phyloP scores from a whole-genome alignment of 441 rosid genomes.

The Macaranga tanarius region DNA sequence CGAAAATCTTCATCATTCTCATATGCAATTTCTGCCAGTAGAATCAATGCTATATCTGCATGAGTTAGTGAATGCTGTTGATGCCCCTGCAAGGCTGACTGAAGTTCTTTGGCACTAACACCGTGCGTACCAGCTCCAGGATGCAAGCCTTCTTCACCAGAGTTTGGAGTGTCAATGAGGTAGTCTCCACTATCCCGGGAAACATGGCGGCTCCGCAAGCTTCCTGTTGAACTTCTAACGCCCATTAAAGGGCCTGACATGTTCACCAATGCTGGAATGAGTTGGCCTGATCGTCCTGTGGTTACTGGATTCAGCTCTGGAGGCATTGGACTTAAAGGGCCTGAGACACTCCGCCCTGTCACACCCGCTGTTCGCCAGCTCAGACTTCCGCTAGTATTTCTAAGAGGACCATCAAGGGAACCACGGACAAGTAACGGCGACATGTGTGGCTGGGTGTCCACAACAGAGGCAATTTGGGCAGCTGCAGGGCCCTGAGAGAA shows the following conservation, averaged over 20 bases:
- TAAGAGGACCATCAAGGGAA: conserved; percentile 96
- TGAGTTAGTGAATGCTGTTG: conserved; percentile 97
- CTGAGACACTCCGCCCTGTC: conserved; percentile 90
- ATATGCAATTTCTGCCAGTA: conserved; percentile 96
- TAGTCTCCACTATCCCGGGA: conserved; percentile 99
- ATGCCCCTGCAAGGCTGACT: conserved; percentile 97
- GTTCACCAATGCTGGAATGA: conserved; percentile 84
- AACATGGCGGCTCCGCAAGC: conserved; percentile 92
- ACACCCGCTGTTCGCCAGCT: conserved; percentile 98
- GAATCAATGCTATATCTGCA: conserved; percentile 97
- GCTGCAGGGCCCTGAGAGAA: conserved; percentile 94
- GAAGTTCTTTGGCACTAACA: conserved; percentile 93
- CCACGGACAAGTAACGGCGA: conserved; percentile 97
- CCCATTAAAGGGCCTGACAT: conserved; percentile 99
- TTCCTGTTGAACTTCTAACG: conserved; percentile 96
- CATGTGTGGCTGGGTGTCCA: conserved; percentile 94
- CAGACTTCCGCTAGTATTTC: conserved; percentile 94
- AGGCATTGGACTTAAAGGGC: conserved; percentile 97
- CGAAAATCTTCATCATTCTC: conserved; percentile 99
- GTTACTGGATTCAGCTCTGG: conserved; percentile 90
- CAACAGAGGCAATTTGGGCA: conserved; percentile 65
- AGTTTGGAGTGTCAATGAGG: conserved; percentile 91
- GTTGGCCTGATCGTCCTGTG: conserved; percentile 97
- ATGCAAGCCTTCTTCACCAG: conserved; percentile 89
- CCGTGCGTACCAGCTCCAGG: conserved; percentile 73